Base-by-base conservation (phyloP, 306 rosid genomes). In the Geum urbanum region DNA sequence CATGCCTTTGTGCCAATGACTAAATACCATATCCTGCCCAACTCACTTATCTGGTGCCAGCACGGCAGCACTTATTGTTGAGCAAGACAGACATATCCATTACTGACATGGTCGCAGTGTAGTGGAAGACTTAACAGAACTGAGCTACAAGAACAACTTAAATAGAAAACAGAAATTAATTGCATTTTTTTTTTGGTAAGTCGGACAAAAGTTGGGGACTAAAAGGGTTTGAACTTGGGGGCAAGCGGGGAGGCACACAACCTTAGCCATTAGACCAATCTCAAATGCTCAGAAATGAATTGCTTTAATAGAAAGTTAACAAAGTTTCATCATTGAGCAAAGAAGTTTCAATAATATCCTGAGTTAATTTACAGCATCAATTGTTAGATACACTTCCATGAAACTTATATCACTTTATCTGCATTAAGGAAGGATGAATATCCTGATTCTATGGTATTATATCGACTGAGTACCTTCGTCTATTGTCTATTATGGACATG, bases 401-500 rank as follows among this genome's bases (percentile, higher is more conserved):
- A 71, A 56, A 15, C 37, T 70, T 54, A 70, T 44, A 67, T 5
- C 69, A 69, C 63, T 73, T 24, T 72, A 60, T 55, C 43, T 63
- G 76, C 80, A 80, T 57, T 76, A 59, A 59, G 35, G 71, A 74
- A 66, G 67, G 67, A 53, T 70, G 81, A 76, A 79, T 45, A 75
- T 82, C 54, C 69, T 78, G 83, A 70, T 69, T 75, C 85, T 64
- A 59, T 63, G 76, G 69, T 72, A 69, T 73, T 72, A 69, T 75
- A 73, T 64, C 73, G 49, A 75, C 6, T 67, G 63, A 76, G 80
- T 66, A 71, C 75, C 85, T 74, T 81, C 82, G 71, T 67, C 88
- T 83, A 77, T 83, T 60, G 72, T 75, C 89, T 81, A 83, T 81
- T 81, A 86, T 84, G 74, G 81, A 89, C 91, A 80, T 53, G 64